Evolutionary conservation across 768 basidiomycete species (phyloP), one percentile per base, ranked within the genome.

Genomic region (Psilocybe azurescens): DNA sequence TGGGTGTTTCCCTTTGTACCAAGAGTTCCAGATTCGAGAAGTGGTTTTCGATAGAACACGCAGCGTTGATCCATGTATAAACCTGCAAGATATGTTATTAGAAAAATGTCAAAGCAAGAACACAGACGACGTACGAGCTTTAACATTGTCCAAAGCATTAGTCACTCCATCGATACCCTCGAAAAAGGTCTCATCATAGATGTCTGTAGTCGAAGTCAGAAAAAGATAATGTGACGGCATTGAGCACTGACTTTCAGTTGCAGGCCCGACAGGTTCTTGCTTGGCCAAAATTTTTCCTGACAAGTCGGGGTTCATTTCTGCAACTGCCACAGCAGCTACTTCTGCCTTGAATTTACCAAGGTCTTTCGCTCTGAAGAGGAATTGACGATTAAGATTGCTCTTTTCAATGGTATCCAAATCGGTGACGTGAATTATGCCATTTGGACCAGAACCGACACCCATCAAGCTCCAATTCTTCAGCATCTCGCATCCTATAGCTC

Each of bases 391-490:
- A 58, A 99, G 77, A 75, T 99, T 99, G 69, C 93, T 95, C 86
- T 99, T 99, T 81, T 99, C 97, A 73, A 99, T 99, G 32, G 96
- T 98, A 75, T 99, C 97, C 69, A 99, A 77, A 75, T 99, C 97
- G 5, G 97, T 99, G 59, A 99, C 94, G 69, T 96, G 89, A 59
- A 99, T 93, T 55, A 83, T 77, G 9, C 93, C 97, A 46, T 88
- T 81, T 14, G 85, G 80, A 10, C 93, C 93, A 32, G 89, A 85
- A 6, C 86, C 96, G 50, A 99, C 79, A 63, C 97, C 97, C 84
- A 99, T 97, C 94, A 99, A 93, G 66, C 93, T 92, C 97, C 97
- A 99, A 77, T 99, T 99, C 83, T 99, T 99, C 70, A 99, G 79
- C 97, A 99, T 99, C 79, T 99, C 97, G 72, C 97, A 99, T 18